Percentiles rank a stretch among this genome's conserved stretches.
These are phyloP conservation scores for Bonia amplexicaulis DNA, from an alignment of 176 grass and related monocot species.

Conservation along the genomic window DNA sequence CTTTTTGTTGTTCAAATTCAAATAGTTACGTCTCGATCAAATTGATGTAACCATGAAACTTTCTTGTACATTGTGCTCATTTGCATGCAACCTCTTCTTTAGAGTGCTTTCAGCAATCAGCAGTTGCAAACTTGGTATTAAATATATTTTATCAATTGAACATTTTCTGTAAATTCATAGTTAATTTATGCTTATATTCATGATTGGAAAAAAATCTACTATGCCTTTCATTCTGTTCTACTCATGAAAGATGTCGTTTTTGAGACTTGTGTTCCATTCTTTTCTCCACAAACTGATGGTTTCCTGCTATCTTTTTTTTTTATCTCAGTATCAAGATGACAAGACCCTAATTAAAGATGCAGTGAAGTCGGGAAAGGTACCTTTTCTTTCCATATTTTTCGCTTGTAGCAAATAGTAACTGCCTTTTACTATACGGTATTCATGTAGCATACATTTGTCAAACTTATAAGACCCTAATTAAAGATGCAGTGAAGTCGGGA, in stretches of 20 bases:
- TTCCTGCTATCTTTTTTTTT: neutral
- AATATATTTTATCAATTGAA: neutral
- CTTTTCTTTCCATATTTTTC: neutral
- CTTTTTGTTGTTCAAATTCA: neutral
- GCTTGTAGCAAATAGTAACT: too few species aligned
- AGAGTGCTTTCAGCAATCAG: neutral
- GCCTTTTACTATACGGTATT: too few species aligned
- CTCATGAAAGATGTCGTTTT: neutral
- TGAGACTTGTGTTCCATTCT: neutral
- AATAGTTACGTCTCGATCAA: neutral
- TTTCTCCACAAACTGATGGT: neutral
- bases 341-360: conserved; percentile 24
- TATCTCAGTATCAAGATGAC: conserved; percentile 31
- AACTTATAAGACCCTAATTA: too few species aligned
- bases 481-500: too few species aligned
- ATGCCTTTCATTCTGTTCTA: neutral
- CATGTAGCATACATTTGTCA: too few species aligned
- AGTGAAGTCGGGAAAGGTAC: conserved; percentile 33
- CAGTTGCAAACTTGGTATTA: conserved; percentile 4
- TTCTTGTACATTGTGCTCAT: conserved; percentile 1
- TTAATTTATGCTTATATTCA: neutral
- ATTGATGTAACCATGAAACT: neutral
- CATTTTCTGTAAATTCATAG: neutral
- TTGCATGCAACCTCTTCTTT: neutral
- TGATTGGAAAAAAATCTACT: neutral